phyloP scores from a whole-genome alignment of 2,329 filamentous ascomycete genomes.

The Colletotrichum sp. region DNA sequence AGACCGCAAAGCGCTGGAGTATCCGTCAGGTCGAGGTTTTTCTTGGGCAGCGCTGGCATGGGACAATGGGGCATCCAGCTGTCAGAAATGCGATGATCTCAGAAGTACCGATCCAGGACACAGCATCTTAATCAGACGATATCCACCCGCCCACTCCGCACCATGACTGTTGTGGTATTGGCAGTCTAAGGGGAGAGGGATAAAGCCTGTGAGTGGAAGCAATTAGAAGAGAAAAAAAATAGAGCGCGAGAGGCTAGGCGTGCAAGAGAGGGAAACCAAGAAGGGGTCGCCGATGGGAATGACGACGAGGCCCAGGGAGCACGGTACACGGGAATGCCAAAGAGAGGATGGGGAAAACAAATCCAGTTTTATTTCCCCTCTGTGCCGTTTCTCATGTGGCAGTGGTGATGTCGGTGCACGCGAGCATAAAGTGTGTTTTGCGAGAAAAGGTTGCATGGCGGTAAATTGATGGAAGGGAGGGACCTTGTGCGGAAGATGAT shows the following conservation, averaged over 20 bases:
- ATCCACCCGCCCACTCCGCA: slow-evolving; percentile 14
- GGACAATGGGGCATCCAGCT: background rate
- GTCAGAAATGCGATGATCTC: slow-evolving; percentile 8
- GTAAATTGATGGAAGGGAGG: background rate
- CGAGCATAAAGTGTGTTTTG: background rate
- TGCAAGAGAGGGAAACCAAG: background rate
- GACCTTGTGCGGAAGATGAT: slow-evolving; percentile 5
- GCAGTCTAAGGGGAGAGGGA: background rate
- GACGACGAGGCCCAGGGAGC: background rate
- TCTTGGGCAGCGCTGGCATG: background rate
- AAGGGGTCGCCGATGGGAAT: background rate
- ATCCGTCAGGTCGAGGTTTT: background rate
- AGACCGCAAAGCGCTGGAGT: background rate
- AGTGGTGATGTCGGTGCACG: background rate
- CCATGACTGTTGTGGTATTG: background rate
- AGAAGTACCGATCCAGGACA: slow-evolving; percentile 14
- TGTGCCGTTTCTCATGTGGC: background rate
- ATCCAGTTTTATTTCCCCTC: background rate
- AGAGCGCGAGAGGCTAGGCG: background rate
- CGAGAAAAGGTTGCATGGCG: background rate
- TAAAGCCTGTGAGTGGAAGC: background rate
- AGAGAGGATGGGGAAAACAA: slow-evolving; percentile 14
- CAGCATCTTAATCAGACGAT: slow-evolving; percentile 14
- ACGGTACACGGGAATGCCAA: slow-evolving; percentile 11
- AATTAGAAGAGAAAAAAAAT: background rate